Base-by-base conservation (phyloP, 345 rosid genomes). In the Hibiscus tridactylites region DNA sequence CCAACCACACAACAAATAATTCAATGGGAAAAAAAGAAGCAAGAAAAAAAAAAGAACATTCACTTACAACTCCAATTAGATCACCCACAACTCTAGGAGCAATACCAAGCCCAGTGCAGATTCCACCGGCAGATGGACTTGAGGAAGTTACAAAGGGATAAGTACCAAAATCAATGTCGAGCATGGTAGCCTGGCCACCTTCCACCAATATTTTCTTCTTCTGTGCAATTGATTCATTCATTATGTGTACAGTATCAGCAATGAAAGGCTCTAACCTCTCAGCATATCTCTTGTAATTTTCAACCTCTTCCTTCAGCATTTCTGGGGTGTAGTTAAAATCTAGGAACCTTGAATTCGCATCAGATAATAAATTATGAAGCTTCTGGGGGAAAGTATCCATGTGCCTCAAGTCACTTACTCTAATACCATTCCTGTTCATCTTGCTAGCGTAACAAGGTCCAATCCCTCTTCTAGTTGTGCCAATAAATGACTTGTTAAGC, bases 121-220 rank as follows among this genome's bases (percentile, higher is more conserved):
- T 95, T 64, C 97, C 99, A 75, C 97, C 99, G 24, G 98, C 99
- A 13, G 99, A 90, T 0, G 99, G 97, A 74, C 96, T 95, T 9
- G 99, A 95, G 21, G 99, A 92, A 74, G 99, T 95, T 29, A 95
- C 99, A 74, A 92, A 95, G 17, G 99, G 99, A 74, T 95, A 95
- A 11, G 97, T 95, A 68, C 97, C 97, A 77, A 92, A 92, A 74
- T 95, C 99, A 72, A 92, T 83, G 63, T 95, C 99, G 71, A 95
- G 78, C 99, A 95, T 95, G 16, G 99, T 90, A 28, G 99, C 99
- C 74, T 95, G 99, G 75, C 99, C 97, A 77, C 99, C 99, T 86
- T 95, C 99, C 7, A 95, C 93, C 87, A 92, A 79, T 80, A 95
- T 83, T 78, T 81, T 95, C 74, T 90, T 91, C 80, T 89, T 89